Conservation (phyloP, 2,329 filamentous ascomycete genomes). For the Trichophyton rubrum region DNA sequence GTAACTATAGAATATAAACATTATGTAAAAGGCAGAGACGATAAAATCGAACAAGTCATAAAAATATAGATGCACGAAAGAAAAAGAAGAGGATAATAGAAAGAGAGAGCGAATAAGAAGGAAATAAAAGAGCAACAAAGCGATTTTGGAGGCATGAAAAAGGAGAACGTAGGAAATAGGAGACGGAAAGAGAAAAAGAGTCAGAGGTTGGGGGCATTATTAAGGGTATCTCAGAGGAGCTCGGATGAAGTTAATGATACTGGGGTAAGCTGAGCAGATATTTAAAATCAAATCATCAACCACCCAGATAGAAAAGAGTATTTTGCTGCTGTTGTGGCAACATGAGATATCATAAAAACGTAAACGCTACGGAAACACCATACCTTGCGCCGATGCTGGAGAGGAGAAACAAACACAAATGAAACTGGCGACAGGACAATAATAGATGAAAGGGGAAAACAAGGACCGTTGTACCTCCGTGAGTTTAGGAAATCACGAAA, state of each 20-base stretch:
- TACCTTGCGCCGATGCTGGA: slow-evolving; percentile 8
- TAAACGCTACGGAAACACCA: slow-evolving; percentile 1
- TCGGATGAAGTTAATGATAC: neutral
- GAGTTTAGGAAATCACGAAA: neutral
- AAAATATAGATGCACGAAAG: neutral
- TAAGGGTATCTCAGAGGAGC: slow-evolving; percentile 4
- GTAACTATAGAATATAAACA: slow-evolving; percentile 7
- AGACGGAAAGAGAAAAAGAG: no score
- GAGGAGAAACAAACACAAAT: neutral
- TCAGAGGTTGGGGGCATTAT: neutral
- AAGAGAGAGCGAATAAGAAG: no score
- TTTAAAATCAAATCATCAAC: neutral
- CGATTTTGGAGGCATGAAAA: no score
- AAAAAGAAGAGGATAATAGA: no score
- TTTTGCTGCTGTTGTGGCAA: slow-evolving; percentile 1
- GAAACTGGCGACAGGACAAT: neutral
- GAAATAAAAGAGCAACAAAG: no score
- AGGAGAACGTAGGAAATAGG: no score
- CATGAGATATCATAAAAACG: slow-evolving; percentile 2
- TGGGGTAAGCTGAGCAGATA: neutral
- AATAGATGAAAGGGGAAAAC: neutral
- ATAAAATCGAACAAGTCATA: neutral
- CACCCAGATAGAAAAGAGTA: neutral
- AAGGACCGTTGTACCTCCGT: slow-evolving; percentile 1
- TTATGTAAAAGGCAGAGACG: neutral